Conservation (phyloP, 2,329 filamentous ascomycete genomes). For the Aspergillus tanneri region DNA sequence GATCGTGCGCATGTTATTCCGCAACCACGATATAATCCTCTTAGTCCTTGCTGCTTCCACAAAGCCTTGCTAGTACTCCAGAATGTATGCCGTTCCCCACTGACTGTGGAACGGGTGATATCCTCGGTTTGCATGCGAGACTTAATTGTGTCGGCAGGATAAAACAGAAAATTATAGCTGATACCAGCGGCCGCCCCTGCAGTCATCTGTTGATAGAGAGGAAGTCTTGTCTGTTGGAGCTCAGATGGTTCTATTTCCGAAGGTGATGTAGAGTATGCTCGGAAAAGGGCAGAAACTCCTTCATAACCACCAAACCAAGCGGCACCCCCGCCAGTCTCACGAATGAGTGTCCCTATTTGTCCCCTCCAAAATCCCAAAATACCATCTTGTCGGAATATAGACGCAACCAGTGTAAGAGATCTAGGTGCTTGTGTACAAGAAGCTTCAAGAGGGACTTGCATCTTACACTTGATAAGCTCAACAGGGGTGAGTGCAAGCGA, state of each 20-base stretch:
- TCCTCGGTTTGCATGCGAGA: slow-evolving; percentile 92
- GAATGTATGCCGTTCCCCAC: slow-evolving; percentile 64
- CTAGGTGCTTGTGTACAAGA: slow-evolving; percentile 52
- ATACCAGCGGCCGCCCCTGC: slow-evolving; percentile 87
- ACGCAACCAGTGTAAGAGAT: slow-evolving; percentile 69
- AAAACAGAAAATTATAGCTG: slow-evolving; percentile 96
- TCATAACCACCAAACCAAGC: slow-evolving; percentile 96
- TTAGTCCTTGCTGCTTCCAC: slow-evolving; percentile 80
- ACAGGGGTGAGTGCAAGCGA: slow-evolving; percentile 91
- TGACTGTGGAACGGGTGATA: slow-evolving; percentile 44
- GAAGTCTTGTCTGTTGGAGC: slow-evolving; percentile 55
- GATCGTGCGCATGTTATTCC: slow-evolving; percentile 87
- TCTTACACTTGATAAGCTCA: slow-evolving; percentile 97
- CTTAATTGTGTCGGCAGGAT: slow-evolving; percentile 96
- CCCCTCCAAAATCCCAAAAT: slow-evolving; percentile 90
- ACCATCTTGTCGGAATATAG: slow-evolving; percentile 80
- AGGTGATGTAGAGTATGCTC: slow-evolving; percentile 48
- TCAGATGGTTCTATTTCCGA: slow-evolving; percentile 8
- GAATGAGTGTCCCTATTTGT: slow-evolving; percentile 87
- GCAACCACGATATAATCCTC: slow-evolving; percentile 87
- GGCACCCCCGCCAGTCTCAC: slow-evolving; percentile 87
- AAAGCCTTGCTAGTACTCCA: slow-evolving; percentile 67
- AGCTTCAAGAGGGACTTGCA: slow-evolving; percentile 68
- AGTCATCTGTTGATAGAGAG: slow-evolving; percentile 81
- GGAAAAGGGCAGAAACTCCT: slow-evolving; percentile 70